These are phyloP conservation scores for Calonectria naviculata DNA, from an alignment of 2,329 filamentous ascomycete genomes.

Conservation along the genomic window DNA sequence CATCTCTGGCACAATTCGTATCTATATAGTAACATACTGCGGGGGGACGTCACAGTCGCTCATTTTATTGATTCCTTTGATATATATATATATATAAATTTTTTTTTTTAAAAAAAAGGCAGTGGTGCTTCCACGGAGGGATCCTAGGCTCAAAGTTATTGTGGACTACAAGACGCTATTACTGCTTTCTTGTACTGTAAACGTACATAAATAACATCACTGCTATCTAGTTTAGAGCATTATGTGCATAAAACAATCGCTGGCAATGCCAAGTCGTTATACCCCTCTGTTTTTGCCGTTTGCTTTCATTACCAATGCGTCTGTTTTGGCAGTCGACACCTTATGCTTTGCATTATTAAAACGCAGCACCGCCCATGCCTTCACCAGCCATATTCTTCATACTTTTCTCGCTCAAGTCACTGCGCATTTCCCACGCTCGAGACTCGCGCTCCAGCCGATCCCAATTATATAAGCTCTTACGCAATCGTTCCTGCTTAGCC, in stretches of 20 bases:
- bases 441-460: constrained; percentile 66
- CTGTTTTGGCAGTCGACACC: not conserved
- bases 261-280: constrained; percentile 18
- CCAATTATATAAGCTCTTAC: constrained; percentile 64
- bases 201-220: constrained; percentile 6
- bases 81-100: not conserved
- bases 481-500: constrained; percentile 64
- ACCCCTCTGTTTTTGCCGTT: constrained; percentile 18
- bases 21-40: no score
- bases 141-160: constrained; percentile 6
- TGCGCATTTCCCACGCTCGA: constrained; percentile 64
- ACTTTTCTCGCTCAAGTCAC: constrained; percentile 66
- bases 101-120: not conserved
- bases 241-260: not conserved
- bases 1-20: not conserved
- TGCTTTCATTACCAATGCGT: constrained; percentile 1
- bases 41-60: no score
- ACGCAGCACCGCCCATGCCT: constrained; percentile 65
- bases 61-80: no score
- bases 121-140: constrained; percentile 2
- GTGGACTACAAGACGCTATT: constrained; percentile 1
- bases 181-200: constrained; percentile 14
- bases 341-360: constrained; percentile 47
- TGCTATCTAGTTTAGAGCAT: constrained; percentile 12
- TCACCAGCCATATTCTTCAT: constrained; percentile 68